A percentile compares a stretch with the other conserved stretches of the same genome.
Evolutionary conservation across 768 basidiomycete species (phyloP).

Genomic region (Phylloporus sp.): DNA sequence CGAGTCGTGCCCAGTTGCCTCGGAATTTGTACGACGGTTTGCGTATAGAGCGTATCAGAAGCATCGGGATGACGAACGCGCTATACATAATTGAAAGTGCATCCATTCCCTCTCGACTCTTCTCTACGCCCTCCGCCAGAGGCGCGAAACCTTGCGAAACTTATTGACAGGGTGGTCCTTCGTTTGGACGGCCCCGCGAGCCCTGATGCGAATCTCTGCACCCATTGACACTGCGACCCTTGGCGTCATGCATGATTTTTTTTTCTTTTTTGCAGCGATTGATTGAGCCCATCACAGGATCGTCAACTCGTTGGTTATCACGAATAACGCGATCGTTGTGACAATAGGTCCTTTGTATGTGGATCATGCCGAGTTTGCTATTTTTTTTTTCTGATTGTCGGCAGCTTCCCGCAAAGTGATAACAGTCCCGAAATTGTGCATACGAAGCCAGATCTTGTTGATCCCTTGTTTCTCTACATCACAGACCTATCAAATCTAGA

Average conservation of each 20-base stretch:
- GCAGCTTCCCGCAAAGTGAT: neutral
- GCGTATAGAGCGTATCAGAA: conserved; percentile 21
- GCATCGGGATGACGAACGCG: conserved; percentile 13
- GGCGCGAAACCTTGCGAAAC: conserved; percentile 3
- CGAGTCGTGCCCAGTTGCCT: neutral
- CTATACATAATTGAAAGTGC: conserved; percentile 15
- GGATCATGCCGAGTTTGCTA: neutral
- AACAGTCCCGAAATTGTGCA: conserved; percentile 3
- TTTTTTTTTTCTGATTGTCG: neutral
- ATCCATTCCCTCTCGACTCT: conserved; percentile 26
- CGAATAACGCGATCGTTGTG: neutral
- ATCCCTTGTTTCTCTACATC: conserved; percentile 9
- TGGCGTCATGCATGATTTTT: neutral
- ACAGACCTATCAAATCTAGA: conserved; percentile 20
- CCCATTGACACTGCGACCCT: conserved; percentile 4
- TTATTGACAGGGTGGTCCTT: conserved; percentile 5
- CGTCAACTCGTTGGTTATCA: neutral
- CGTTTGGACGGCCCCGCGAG: conserved; percentile 5
- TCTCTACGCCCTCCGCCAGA: conserved; percentile 24
- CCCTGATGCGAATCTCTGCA: conserved; percentile 3
- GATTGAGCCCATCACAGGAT: neutral
- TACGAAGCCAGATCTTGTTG: conserved; percentile 20
- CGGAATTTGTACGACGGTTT: conserved; percentile 13
- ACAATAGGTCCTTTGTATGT: neutral
- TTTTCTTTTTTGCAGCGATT: too few relatives aligned